Percentiles rank a stretch among this genome's conserved stretches.
Conservation (phyloP, 2,329 filamentous ascomycete genomes). For the Diaporthe nobilis region DNA sequence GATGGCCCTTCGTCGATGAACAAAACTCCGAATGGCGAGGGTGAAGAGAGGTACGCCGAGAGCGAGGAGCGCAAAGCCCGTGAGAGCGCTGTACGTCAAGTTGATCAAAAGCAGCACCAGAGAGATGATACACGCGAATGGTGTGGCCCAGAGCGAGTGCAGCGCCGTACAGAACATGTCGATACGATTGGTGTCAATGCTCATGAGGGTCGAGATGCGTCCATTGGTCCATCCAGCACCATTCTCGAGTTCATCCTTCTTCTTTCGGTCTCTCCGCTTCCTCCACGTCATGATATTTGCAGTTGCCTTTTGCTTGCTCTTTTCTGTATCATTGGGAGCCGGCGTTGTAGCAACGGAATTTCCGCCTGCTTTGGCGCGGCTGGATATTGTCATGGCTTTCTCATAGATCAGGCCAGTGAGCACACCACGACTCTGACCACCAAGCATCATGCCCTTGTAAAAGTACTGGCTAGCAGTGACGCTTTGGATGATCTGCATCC, state of each 20-base stretch:
- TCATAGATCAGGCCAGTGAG: conserved; percentile 91
- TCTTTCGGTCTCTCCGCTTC: conserved; percentile 52
- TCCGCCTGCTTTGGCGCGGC: conserved; percentile 81
- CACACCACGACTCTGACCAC: conserved; percentile 84
- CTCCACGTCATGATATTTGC: not conserved
- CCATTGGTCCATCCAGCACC: conserved; percentile 93
- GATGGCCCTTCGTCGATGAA: conserved; percentile 81
- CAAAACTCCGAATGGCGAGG: conserved; percentile 81
- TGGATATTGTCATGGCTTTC: conserved; percentile 91
- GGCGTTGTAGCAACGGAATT: not conserved
- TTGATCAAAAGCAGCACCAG: conserved; percentile 87
- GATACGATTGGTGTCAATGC: conserved; percentile 92
- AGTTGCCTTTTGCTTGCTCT: not conserved
- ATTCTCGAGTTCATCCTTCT: conserved; percentile 70
- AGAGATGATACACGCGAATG: conserved; percentile 83
- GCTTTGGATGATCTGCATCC: conserved; percentile 88
- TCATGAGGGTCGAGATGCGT: conserved; percentile 93
- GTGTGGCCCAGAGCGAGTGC: conserved; percentile 91
- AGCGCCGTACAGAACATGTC: conserved; percentile 91
- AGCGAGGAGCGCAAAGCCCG: conserved; percentile 87
- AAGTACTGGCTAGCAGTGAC: conserved; percentile 91
- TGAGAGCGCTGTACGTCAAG: conserved; percentile 89
- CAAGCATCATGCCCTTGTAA: conserved; percentile 92
- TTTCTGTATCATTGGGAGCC: not conserved
- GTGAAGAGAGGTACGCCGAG: conserved; percentile 84